Evolutionary conservation across 306 rosid species (phyloP).

Genomic region (Benincasa hispida): DNA sequence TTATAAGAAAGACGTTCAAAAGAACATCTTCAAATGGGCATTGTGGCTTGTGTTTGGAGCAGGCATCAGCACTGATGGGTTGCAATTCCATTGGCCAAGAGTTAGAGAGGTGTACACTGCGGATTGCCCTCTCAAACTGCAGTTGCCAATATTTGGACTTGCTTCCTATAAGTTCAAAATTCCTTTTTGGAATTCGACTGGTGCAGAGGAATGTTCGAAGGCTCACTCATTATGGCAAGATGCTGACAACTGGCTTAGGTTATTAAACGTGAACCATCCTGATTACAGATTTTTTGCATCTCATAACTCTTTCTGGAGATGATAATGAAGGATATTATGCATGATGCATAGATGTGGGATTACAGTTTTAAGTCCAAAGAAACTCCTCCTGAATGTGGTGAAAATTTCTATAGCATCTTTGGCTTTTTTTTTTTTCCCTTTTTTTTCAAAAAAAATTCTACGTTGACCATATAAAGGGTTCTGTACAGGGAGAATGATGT

Average conservation of each 20-base stretch:
- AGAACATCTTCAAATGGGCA: background rate
- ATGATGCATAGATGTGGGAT: background rate
- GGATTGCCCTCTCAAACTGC: conserved; percentile 31
- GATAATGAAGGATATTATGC: conserved; percentile 8
- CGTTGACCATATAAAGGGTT: background rate
- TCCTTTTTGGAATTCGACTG: conserved; percentile 59
- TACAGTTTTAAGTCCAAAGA: conserved; percentile 7
- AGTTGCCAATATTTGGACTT: conserved; percentile 65
- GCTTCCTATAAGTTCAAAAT: conserved; percentile 62
- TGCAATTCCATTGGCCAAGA: conserved; percentile 30
- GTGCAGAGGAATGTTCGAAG: conserved; percentile 45
- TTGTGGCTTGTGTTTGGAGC: conserved; percentile 20
- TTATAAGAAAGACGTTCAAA: background rate
- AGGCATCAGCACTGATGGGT: conserved; percentile 49
- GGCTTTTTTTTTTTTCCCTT: background rate
- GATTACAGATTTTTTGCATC: conserved; percentile 59
- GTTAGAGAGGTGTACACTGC: conserved; percentile 24
- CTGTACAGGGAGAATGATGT: conserved; percentile 9
- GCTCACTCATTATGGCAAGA: conserved; percentile 48
- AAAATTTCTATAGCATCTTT: background rate
- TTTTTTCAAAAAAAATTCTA: background rate
- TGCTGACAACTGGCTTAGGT: conserved; percentile 68
- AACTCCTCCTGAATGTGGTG: background rate
- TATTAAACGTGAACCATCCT: conserved; percentile 51
- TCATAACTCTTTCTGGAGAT: conserved; percentile 37